These are phyloP conservation scores for Monosporascus sp. DNA, from an alignment of 2,329 filamentous ascomycete species.

Conservation along the genomic window DNA sequence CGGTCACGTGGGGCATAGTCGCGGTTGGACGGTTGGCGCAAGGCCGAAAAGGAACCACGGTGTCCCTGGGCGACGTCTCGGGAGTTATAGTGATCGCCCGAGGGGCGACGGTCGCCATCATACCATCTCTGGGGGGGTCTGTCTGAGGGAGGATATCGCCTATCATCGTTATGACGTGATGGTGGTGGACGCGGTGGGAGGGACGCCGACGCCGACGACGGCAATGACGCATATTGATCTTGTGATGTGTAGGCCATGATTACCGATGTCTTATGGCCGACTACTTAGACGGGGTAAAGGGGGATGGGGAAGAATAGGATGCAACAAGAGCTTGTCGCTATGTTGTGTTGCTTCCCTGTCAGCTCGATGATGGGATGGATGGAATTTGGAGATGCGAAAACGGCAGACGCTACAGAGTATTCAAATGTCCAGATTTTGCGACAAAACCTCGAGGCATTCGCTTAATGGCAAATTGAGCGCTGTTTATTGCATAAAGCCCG, in stretches of 20 bases:
- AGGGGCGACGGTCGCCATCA: neutral
- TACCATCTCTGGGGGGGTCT: neutral
- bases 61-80: neutral
- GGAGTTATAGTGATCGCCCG: neutral
- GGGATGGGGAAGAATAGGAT: neutral
- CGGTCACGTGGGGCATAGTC: constrained; percentile 7
- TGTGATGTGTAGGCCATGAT: neutral
- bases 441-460: no score
- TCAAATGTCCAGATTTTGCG: no score
- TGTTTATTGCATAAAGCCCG: no score
- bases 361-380: no score
- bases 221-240: neutral
- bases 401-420: no score
- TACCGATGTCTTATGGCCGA: neutral
- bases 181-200: neutral
- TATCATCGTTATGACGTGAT: neutral
- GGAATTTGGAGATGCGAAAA: no score
- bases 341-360: no score
- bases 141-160: neutral
- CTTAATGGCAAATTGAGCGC: no score
- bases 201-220: neutral
- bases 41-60: constrained; percentile 20
- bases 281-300: no score
- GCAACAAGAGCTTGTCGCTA: neutral
- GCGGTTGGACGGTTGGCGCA: constrained; percentile 12